Evolutionary conservation across 768 basidiomycete species (phyloP), one percentile per base, ranked within the genome.

Genomic region (Leccinum barrowsii): DNA sequence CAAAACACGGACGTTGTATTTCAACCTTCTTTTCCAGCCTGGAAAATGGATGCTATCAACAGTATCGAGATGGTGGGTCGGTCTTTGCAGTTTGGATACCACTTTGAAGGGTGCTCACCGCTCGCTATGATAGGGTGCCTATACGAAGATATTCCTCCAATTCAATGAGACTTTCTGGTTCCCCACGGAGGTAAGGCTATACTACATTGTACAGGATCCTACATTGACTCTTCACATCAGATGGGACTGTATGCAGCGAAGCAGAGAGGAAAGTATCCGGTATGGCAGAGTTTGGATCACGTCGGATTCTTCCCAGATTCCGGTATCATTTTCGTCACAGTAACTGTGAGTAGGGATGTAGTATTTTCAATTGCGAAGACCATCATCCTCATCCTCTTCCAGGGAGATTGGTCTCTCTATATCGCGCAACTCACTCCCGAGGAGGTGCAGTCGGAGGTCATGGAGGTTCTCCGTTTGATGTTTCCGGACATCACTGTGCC

Each of bases 261-360:
- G 17, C 76, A 83, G 57, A 78, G 85, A 21, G 86, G 86, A 5
- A 75, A 77, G 32, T 88, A 86, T 69, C 83, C 85, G 0, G 79
- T 87, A 6, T 87, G 86, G 86, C 86, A 87, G 63, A 82, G 78
- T 63, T 66, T 87, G 50, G 86, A 88, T 65, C 77, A 83, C 56
- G 60, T 71, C 1, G 74, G 77, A 48, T 88, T 86, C 67, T 76
- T 86, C 55, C 84, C 82, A 15, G 85, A 81, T 5, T 86, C 83
- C 3, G 80, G 83, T 8, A 77, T 88, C 1, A 50, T 71, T 28
- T 64, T 66, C 42, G 69, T 66, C 24, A 72, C 69, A 0, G 69
- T 72, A 1, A 72, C 70, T 0, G 69, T 72, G 47, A 46, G 69
- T 19, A 42, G 51, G 10, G 6, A 26, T 37, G 4, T 40, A 30